phyloP scores from a whole-genome alignment of 2,329 filamentous ascomycete species.

The Alternaria novae-zelandiae region DNA sequence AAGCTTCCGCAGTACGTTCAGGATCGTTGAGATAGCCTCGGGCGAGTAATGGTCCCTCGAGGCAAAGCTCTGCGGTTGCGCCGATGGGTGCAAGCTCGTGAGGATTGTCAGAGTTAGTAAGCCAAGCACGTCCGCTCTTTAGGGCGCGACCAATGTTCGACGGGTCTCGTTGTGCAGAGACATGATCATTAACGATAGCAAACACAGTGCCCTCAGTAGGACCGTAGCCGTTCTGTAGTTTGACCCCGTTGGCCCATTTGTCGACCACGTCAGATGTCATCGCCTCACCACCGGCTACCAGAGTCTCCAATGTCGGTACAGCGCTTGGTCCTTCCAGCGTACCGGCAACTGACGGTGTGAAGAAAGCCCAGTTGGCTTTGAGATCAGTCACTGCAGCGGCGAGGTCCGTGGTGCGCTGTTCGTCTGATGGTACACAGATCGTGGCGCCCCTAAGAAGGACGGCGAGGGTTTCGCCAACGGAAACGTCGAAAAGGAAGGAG shows the following conservation, averaged over 20 bases:
- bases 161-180: constrained; percentile 25
- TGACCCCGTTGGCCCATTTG: constrained; percentile 32
- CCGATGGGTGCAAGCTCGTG: constrained; percentile 40
- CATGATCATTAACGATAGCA: constrained; percentile 33
- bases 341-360: constrained; percentile 47
- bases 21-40: constrained; percentile 41
- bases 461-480: constrained; percentile 43
- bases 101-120: constrained; percentile 33
- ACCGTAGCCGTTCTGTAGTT: constrained; percentile 39
- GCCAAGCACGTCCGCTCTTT: constrained; percentile 35
- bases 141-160: constrained; percentile 35
- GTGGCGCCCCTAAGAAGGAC: constrained; percentile 40
- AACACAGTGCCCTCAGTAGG: constrained; percentile 39
- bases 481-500: constrained; percentile 44
- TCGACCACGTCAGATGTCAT: constrained; percentile 34
- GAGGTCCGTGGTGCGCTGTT: constrained; percentile 54
- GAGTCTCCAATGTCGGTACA: constrained; percentile 50
- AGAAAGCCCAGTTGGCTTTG: constrained; percentile 39
- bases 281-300: constrained; percentile 38
- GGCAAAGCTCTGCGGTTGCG: constrained; percentile 38
- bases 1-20: constrained; percentile 32
- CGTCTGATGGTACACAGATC: constrained; percentile 45
- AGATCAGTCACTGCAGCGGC: constrained; percentile 42
- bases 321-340: constrained; percentile 36
- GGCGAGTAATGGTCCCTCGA: constrained; percentile 41